phyloP scores from a whole-genome alignment of 192 early-diverging fungal species.

The Podochytrium sp. region DNA sequence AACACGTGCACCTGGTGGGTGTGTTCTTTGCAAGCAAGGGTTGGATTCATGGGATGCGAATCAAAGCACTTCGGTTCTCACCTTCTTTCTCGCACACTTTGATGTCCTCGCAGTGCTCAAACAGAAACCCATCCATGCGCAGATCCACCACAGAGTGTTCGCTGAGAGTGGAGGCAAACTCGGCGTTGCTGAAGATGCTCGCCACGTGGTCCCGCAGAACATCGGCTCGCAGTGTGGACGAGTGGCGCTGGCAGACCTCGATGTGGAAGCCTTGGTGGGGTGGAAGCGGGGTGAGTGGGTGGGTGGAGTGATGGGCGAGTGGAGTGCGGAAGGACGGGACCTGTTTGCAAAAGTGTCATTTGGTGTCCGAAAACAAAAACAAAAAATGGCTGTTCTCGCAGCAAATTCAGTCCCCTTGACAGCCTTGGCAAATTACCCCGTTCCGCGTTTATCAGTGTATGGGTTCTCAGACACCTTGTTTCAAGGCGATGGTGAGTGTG shows the following conservation, averaged over 20 bases:
- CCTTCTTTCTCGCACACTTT: neutral
- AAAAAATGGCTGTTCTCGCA: constrained; percentile 6
- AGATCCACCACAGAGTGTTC: neutral
- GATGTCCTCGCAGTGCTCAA: neutral
- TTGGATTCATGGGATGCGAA: neutral
- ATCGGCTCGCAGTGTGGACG: neutral
- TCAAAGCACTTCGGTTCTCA: neutral
- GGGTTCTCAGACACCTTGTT: neutral
- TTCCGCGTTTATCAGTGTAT: constrained; percentile 10
- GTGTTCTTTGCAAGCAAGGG: neutral
- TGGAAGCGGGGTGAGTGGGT: neutral
- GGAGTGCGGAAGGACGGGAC: neutral
- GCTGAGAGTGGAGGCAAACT: too few species aligned
- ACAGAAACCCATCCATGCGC: neutral
- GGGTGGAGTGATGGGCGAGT: neutral
- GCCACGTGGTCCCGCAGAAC: neutral
- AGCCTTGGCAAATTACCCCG: neutral
- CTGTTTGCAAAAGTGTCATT: neutral
- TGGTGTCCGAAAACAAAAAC: neutral
- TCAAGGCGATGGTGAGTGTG: neutral
- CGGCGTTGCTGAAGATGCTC: neutral
- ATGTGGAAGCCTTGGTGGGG: neutral
- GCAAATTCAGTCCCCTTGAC: too few species aligned
- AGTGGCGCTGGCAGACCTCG: neutral
- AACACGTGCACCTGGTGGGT: neutral